Base-by-base conservation (phyloP, 441 rosid genomes). In the Melastoma candidum region DNA sequence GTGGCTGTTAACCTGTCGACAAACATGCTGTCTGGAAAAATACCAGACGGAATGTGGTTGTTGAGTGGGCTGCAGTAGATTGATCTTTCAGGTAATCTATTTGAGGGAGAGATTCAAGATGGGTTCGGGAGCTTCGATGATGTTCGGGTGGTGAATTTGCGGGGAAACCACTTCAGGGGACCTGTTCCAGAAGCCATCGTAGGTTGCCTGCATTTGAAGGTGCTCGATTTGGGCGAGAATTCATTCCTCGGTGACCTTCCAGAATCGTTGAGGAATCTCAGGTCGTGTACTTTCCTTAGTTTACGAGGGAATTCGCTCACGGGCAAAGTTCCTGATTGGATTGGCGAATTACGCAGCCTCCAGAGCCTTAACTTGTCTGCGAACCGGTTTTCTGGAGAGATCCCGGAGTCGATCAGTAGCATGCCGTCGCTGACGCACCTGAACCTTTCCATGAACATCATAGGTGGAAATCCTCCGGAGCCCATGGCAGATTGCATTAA, bases 321-420 rank as follows among this genome's bases (percentile, higher is more conserved):
- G 3, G 96, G 97, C 48, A 73, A 69, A 46, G 54, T 89, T 73
- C 95, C 95, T 13, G 63, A 61, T 47, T 89, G 96, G 97, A 78
- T 93, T 59, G 95, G 90, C 14, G 81, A 77, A 11, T 41, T 93
- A 49, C 51, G 51, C 46, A 67, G 44, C 57, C 88, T 89, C 2
- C 79, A 80, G 55, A 78, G 63, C 51, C 61, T 93, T 60, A 96
- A 88, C 81, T 85, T 83, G 73, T 83, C 92, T 0, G 60, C 57
- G n/a, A 83, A 83, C 66, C 58, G 67, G 29, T 77, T 81, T 51
- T 70, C 81, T 13, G 82, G 77, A 12, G 26, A 49, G 47, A 68
- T 72, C 49, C 82, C 92, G 3, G 50, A 10, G 46, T 74, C 82
- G 4, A 53, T 83, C 0, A 87, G 92, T 17, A 74, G 72, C 48